phyloP scores from a whole-genome alignment of 352 stramenopile genomes.

The Globisporangium alternatum region DNA sequence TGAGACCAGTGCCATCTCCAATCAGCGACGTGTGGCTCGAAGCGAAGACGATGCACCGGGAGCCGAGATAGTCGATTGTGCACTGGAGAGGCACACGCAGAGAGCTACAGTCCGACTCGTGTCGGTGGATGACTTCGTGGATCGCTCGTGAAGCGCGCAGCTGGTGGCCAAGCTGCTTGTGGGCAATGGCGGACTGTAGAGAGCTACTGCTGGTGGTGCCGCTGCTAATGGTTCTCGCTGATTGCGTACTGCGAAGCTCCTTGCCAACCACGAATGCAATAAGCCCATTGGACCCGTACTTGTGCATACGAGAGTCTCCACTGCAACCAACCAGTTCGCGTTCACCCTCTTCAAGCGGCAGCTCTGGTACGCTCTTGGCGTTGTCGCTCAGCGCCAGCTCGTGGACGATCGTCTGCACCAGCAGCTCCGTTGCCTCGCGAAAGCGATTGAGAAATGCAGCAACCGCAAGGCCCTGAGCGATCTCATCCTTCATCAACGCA shows the following conservation, averaged over 20 bases:
- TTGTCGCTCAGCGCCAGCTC: constrained; percentile 28
- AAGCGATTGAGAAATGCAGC: constrained; percentile 36
- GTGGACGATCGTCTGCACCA: constrained; percentile 31
- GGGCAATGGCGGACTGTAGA: constrained; percentile 13
- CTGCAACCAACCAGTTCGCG: neutral
- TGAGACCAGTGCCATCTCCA: neutral
- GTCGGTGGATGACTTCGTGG: constrained; percentile 23
- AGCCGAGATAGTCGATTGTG: constrained; percentile 55
- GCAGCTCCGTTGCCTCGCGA: constrained; percentile 29
- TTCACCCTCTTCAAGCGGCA: neutral
- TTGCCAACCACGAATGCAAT: constrained; percentile 32
- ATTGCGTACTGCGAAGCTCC: neutral
- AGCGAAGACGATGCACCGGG: constrained; percentile 46
- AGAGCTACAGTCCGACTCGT: neutral
- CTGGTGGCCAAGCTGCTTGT: constrained; percentile 48
- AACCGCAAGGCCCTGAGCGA: constrained; percentile 23
- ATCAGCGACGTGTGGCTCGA: constrained; percentile 5
- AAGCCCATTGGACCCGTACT: constrained; percentile 33
- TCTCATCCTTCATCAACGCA: neutral
- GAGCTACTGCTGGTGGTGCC: constrained; percentile 10
- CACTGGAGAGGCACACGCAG: constrained; percentile 55
- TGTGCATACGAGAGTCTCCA: constrained; percentile 8
- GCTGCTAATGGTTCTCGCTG: constrained; percentile 8
- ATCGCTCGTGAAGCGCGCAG: constrained; percentile 40
- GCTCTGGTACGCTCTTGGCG: constrained; percentile 17